phyloP scores from a whole-genome alignment of 169 alveolate species.

The Blepharisma undulans region DNA sequence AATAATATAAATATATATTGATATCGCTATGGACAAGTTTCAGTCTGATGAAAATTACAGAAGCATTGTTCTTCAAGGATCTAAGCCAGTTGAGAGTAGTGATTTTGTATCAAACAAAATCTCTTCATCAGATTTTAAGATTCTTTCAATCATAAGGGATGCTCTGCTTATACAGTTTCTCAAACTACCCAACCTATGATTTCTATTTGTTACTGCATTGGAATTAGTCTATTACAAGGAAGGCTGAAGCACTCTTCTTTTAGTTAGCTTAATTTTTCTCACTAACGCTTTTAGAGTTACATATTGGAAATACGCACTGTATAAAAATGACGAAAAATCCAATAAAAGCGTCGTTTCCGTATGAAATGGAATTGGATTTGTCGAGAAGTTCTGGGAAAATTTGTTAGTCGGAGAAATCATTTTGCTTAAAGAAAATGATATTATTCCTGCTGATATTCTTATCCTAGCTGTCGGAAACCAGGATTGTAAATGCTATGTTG shows the following conservation, averaged over 20 bases:
- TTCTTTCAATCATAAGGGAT: slow-evolving; percentile 58
- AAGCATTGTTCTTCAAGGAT: background rate
- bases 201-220: slow-evolving; percentile 62
- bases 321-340: background rate
- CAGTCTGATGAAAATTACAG: background rate
- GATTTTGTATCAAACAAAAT: background rate
- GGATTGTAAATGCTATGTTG: slow-evolving; percentile 69
- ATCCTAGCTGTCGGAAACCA: slow-evolving; percentile 47
- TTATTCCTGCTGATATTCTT: slow-evolving; percentile 76
- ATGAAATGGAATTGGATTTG: background rate
- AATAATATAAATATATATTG: background rate
- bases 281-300: background rate
- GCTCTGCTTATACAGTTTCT: slow-evolving; percentile 66
- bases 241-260: background rate
- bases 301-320: background rate
- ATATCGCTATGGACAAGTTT: background rate
- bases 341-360: background rate
- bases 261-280: background rate
- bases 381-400: background rate
- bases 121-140: slow-evolving; percentile 60
- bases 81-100: background rate
- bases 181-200: slow-evolving; percentile 72
- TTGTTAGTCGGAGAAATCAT: slow-evolving; percentile 92
- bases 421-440: slow-evolving; percentile 73
- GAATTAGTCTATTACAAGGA: slow-evolving; percentile 3